Percentiles rank a stretch among this genome's conserved stretches.
These are phyloP conservation scores for Sordariomycetes sp. DNA, from an alignment of 2,329 filamentous ascomycete genomes.

Conservation along the genomic window DNA sequence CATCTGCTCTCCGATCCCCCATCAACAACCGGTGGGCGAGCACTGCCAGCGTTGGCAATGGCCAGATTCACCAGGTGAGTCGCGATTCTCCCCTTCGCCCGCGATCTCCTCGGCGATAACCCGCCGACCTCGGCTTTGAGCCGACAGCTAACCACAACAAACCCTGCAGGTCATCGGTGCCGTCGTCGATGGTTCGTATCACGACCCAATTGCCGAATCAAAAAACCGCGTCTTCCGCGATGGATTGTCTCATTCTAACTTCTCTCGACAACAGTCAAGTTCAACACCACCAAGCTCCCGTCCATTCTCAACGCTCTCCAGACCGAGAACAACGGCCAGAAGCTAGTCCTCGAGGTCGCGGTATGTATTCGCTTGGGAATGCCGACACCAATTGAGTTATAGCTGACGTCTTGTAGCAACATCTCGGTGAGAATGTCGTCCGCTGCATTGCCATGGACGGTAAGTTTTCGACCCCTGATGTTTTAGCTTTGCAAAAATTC, in stretches of 20 bases:
- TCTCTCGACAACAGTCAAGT: slow-evolving; percentile 63
- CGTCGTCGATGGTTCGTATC: slow-evolving; percentile 85
- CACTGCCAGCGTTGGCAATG: slow-evolving; percentile 46
- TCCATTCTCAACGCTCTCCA: slow-evolving; percentile 95
- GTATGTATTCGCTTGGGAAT: slow-evolving; percentile 41
- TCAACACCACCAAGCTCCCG: slow-evolving; percentile 86
- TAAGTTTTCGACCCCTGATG: slow-evolving; percentile 35
- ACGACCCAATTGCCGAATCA: slow-evolving; percentile 4
- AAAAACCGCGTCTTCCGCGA: neutral
- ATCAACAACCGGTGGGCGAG: slow-evolving; percentile 48
- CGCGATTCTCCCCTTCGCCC: neutral
- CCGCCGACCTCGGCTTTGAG: neutral
- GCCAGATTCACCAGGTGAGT: slow-evolving; percentile 60
- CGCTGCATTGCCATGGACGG: slow-evolving; percentile 99
- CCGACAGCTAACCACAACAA: slow-evolving; percentile 38
- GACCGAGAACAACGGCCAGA: slow-evolving; percentile 84
- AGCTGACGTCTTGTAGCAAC: slow-evolving; percentile 62
- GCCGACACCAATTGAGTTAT: slow-evolving; percentile 1
- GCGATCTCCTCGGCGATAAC: neutral
- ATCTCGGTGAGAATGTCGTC: slow-evolving; percentile 98
- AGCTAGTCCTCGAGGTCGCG: slow-evolving; percentile 91
- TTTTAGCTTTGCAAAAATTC: slow-evolving; percentile 3
- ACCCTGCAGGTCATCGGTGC: slow-evolving; percentile 88
- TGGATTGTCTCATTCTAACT: neutral
- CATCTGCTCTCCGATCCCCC: slow-evolving; percentile 43